Base-by-base conservation (phyloP, 2,329 filamentous ascomycete genomes). In the Pestalotiopsis fici region DNA sequence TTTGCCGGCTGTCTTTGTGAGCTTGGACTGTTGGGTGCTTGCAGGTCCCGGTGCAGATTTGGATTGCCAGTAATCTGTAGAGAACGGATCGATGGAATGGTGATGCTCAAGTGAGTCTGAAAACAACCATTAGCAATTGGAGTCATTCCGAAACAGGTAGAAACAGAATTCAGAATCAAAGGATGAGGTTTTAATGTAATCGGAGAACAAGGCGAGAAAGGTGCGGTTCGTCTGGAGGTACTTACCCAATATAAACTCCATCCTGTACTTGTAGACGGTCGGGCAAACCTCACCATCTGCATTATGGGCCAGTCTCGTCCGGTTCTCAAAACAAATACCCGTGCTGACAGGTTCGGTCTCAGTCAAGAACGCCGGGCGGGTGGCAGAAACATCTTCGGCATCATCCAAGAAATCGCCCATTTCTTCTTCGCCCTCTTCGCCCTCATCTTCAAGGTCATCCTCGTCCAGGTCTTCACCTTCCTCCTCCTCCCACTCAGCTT, bases 331-430 rank as follows among this genome's bases (percentile, higher is more conserved):
- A 76, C 92, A 96, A 11, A 98, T 81, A 0, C 95, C 96, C 3
- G 90, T 93, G 75, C 87, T 92, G 55, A 92, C 83, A 0, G 94
- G 93, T 74, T 95, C 88, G 74, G 97, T 85, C 87, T 82, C 83
- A 87, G 86, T 78, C 84, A 70, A 80, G 83, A 76, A 79, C 81
- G 68, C 81, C 87, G 74, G 78, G 25, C 76, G 75, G 25, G 71
- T 67, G 21, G 73, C 69, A 23, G 71, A 67, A 27, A 70, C 75
- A 69, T 96, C 93, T 65, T 97, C 93, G 5, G 93, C 93, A 73
- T 97, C 93, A 72, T 97, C 95, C 1, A 98, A 83, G 75, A 98
- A 98, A 21, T 90, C 95, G 3, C 94, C 93, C 90, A 97, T 92
- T 68, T 97, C 94, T 69, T 93, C 92, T 18, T 92, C 90, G 23